Evolutionary conservation across 495 filamentous ascomycete genomes (phyloP), one percentile per base, ranked within the genome.

Genomic region (Barbatosphaeria neglecta): DNA sequence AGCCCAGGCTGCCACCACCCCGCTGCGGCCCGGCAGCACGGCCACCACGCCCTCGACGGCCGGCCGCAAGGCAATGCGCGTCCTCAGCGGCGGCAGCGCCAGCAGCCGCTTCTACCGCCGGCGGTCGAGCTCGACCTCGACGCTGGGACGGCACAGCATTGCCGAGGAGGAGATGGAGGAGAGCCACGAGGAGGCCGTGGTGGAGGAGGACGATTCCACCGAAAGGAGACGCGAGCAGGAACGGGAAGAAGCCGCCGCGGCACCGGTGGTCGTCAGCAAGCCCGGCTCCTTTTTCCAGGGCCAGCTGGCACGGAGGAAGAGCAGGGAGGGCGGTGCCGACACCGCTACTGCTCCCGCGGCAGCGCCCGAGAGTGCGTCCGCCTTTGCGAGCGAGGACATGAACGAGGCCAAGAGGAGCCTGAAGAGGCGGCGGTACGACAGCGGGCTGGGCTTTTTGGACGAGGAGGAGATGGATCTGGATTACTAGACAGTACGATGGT

Each of bases 381-480:
- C n/a, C n/a, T n/a, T n/a, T n/a, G n/a, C n/a, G n/a, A n/a, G n/a
- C n/a, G n/a, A n/a, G n/a, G n/a, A n/a, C n/a, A 15, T 35, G 41
- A 22, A 16, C 19, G 17, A 16, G n/a, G 43, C 25, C 10, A 44
- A n/a, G 13, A 64, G 48, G 38, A 52, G 54, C 10, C 59, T 46
- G 53, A 72, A 70, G 60, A 61, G 62, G 54, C 64, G 73, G 41
- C 68, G 70, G 40, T 69, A 80, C 50, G 79, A 84, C 47, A 82
- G 77, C 56, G 82, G 77, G 3, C 55, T 84, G 57, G 81, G 71
- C 11, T 72, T 85, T 28, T 57, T 80, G 55, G 74, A 80, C 18
- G 79, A 83, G 46, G 81, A 81, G 37, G 70, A 74, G 35, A 70
- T 53, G 22, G 59, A 47, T 18, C 35, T 50, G 13, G 38, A 41